A percentile compares a stretch with the other conserved stretches of the same genome.
Conservation (phyloP, 2,329 filamentous ascomycete genomes). For the Dothistroma pini region DNA sequence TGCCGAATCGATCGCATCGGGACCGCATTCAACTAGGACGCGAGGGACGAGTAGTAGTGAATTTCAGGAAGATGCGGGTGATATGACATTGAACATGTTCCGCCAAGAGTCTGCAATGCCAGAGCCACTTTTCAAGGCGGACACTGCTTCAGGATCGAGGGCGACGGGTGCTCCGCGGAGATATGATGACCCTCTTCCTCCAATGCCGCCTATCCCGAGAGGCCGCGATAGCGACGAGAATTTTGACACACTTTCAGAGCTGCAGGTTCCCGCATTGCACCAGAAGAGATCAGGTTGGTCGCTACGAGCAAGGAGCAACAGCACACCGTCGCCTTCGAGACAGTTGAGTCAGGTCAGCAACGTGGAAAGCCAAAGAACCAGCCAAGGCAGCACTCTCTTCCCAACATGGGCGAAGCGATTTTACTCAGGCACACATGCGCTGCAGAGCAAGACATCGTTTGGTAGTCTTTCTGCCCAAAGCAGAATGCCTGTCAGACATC, state of each 20-base stretch:
- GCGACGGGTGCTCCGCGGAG: conserved; percentile 14
- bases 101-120: conserved; percentile 34
- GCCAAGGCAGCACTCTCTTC: conserved; percentile 32
- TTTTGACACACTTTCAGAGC: conserved; percentile 35
- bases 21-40: conserved; percentile 19
- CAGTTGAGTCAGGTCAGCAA: conserved; percentile 31
- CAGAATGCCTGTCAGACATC: conserved; percentile 16
- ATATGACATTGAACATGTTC: conserved; percentile 32
- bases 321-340: conserved; percentile 30
- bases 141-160: conserved; percentile 4
- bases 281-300: conserved; percentile 35
- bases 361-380: conserved; percentile 27
- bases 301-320: conserved; percentile 31
- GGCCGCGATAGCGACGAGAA: conserved; percentile 32
- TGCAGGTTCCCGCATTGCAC: conserved; percentile 31
- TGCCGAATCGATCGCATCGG: conserved; percentile 21
- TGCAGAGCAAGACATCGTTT: conserved; percentile 32
- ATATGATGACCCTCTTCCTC: conserved; percentile 31
- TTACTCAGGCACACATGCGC: conserved; percentile 30
- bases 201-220: conserved; percentile 30
- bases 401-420: conserved; percentile 37
- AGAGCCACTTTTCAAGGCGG: conserved; percentile 32
- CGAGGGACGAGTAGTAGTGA: conserved; percentile 15
- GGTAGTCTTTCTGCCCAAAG: conserved; percentile 20
- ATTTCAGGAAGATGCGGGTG: conserved; percentile 25